phyloP scores from a whole-genome alignment of 495 filamentous ascomycete genomes.

The Antarctomyces pellizariae region DNA sequence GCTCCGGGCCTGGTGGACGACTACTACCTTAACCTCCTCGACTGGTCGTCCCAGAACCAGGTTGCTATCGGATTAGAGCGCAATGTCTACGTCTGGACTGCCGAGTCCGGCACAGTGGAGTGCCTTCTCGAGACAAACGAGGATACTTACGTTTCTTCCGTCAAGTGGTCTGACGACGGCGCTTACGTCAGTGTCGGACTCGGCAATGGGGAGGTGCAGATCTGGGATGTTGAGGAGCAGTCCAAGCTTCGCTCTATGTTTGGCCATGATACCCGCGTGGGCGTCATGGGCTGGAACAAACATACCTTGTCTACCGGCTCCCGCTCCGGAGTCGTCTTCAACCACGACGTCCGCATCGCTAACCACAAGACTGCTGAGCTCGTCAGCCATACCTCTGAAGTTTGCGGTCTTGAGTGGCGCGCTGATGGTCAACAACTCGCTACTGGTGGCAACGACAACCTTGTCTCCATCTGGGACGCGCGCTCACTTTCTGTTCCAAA shows the following conservation, averaged over 20 bases:
- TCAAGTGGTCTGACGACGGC: slow-evolving; percentile 96
- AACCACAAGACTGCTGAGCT: slow-evolving; percentile 96
- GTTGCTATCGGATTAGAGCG: slow-evolving; percentile 94
- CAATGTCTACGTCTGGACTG: slow-evolving; percentile 97
- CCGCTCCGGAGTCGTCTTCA: slow-evolving; percentile 86
- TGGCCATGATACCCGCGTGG: slow-evolving; percentile 87
- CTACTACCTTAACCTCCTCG: slow-evolving; percentile 95
- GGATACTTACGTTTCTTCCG: slow-evolving; percentile 91
- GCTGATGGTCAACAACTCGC: slow-evolving; percentile 89
- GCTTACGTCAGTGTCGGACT: slow-evolving; percentile 92
- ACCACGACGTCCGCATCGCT: slow-evolving; percentile 95
- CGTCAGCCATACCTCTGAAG: slow-evolving; percentile 85
- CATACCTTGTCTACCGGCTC: slow-evolving; percentile 89
- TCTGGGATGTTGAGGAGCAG: slow-evolving; percentile 95
- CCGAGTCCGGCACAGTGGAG: slow-evolving; percentile 70
- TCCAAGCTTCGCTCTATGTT: slow-evolving; percentile 94
- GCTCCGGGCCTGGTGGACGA: slow-evolving; percentile 90
- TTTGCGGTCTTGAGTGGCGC: slow-evolving; percentile 94
- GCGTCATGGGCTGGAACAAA: slow-evolving; percentile 97
- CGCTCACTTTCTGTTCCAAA: slow-evolving; percentile 80
- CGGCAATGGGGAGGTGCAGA: slow-evolving; percentile 88
- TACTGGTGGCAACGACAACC: slow-evolving; percentile 93
- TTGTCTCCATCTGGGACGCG: slow-evolving; percentile 97
- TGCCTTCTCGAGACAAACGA: slow-evolving; percentile 63
- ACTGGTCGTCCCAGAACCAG: slow-evolving; percentile 95